phyloP scores from a whole-genome alignment of 345 rosid species.

The Melastoma malabathricum region DNA sequence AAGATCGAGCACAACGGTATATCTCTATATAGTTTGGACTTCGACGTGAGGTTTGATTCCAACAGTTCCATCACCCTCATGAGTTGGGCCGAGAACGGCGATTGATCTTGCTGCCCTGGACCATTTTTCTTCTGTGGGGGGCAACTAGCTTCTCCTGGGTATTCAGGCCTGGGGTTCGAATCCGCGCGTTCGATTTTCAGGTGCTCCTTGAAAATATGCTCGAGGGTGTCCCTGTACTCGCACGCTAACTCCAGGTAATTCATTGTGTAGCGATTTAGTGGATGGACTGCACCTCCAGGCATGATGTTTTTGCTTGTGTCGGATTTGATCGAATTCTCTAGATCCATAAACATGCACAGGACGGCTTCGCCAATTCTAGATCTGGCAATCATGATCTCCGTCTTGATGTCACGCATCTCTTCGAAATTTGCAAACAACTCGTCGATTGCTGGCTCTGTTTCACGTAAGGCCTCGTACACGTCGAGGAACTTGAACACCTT shows the following conservation, averaged over 20 bases:
- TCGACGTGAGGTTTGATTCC: slow-evolving; percentile 45
- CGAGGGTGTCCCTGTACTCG: slow-evolving; percentile 63
- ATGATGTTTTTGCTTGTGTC: slow-evolving; percentile 47
- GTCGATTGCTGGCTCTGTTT: slow-evolving; percentile 26
- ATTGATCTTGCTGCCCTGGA: slow-evolving; percentile 8
- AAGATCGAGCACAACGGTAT: slow-evolving; percentile 52
- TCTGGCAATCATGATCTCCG: slow-evolving; percentile 36
- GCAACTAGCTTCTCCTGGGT: slow-evolving; percentile 5
- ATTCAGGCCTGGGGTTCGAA: slow-evolving; percentile 21
- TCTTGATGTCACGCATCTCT: slow-evolving; percentile 28
- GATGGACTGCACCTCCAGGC: slow-evolving; percentile 90
- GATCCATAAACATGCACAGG: slow-evolving; percentile 44
- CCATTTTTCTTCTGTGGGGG: not conserved
- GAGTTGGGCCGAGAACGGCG: slow-evolving; percentile 44
- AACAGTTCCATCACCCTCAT: slow-evolving; percentile 57
- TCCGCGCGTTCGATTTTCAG: slow-evolving; percentile 59
- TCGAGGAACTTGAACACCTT: slow-evolving; percentile 77
- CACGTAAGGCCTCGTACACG: slow-evolving; percentile 59
- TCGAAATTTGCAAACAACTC: slow-evolving; percentile 27
- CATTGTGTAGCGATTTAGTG: slow-evolving; percentile 74
- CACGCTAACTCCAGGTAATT: slow-evolving; percentile 65
- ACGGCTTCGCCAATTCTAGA: slow-evolving; percentile 63
- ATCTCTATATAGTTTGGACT: slow-evolving; percentile 65
- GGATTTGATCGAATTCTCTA: slow-evolving; percentile 60
- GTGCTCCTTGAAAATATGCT: slow-evolving; percentile 70